Evolutionary conservation across 139 green algal genomes (phyloP).

Genomic region (Edaphochlamys debaryana): DNA sequence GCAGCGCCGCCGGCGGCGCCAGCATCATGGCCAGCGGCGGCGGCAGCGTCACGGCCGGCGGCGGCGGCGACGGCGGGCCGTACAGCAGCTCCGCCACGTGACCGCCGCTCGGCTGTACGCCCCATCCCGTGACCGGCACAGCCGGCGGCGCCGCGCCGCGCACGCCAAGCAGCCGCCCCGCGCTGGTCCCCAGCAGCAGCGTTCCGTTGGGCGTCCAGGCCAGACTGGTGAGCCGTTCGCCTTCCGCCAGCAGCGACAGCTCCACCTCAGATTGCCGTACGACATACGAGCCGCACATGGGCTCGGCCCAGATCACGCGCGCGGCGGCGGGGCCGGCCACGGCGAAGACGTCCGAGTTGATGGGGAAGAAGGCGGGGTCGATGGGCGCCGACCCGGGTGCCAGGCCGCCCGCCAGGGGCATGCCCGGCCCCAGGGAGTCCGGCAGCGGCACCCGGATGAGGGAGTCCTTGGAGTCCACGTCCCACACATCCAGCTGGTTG

Average conservation of each 20-base stretch:
- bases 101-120: not conserved
- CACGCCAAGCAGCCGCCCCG: conserved; percentile 21
- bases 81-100: conserved; percentile 26
- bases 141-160: conserved; percentile 14
- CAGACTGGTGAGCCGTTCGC: conserved; percentile 20
- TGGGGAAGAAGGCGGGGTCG: conserved; percentile 10
- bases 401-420: not conserved
- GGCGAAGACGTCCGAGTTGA: conserved; percentile 8
- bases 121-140: conserved; percentile 7
- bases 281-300: not conserved
- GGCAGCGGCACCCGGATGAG: conserved; percentile 17
- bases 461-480: conserved; percentile 19
- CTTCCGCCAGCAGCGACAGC: conserved; percentile 14
- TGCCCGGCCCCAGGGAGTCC: not conserved
- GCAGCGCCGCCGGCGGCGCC: no score
- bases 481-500: conserved; percentile 37
- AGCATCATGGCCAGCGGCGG: not conserved
- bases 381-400: not conserved
- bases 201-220: conserved; percentile 23
- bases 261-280: conserved; percentile 37
- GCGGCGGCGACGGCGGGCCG: not conserved
- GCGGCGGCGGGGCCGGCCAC: conserved; percentile 4
- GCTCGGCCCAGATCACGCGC: conserved; percentile 28
- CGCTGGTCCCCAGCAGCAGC: conserved; percentile 29
- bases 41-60: not conserved